Evolutionary conservation across 768 basidiomycete genomes (phyloP).

Genomic region (Tylopilus sp.): DNA sequence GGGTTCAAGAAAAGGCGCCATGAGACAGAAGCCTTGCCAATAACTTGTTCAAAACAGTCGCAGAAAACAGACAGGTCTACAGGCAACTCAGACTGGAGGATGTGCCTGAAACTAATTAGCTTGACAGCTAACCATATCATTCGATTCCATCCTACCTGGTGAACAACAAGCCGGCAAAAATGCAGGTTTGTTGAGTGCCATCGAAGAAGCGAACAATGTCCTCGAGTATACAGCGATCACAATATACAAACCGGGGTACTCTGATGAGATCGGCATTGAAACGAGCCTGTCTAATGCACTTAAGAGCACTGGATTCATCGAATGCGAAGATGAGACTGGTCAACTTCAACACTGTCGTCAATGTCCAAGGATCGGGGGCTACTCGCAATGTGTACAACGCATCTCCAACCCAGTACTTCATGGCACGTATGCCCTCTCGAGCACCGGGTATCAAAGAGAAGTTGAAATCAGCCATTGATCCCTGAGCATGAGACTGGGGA

Average conservation of each 20-base stretch:
- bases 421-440: slow-evolving; percentile 31
- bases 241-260: slow-evolving; percentile 8
- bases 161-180: slow-evolving; percentile 36
- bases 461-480: slow-evolving; percentile 38
- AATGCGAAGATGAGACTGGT: slow-evolving; percentile 38
- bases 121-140: slow-evolving; percentile 21
- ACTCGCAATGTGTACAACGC: slow-evolving; percentile 37
- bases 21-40: slow-evolving; percentile 39
- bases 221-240: slow-evolving; percentile 26
- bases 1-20: slow-evolving; percentile 18
- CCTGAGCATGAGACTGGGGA: slow-evolving; percentile 46
- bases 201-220: slow-evolving; percentile 32
- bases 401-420: slow-evolving; percentile 46
- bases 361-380: not conserved
- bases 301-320: slow-evolving; percentile 32
- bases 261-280: slow-evolving; percentile 21
- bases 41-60: slow-evolving; percentile 47
- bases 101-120: slow-evolving; percentile 35
- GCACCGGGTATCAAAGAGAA: slow-evolving; percentile 38
- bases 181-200: slow-evolving; percentile 23
- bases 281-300: slow-evolving; percentile 34
- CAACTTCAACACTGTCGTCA: slow-evolving; percentile 34
- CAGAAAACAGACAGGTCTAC: slow-evolving; percentile 50
- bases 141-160: slow-evolving; percentile 32
- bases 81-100: slow-evolving; percentile 35